Evolutionary conservation across 2,329 filamentous ascomycete species (phyloP).

Genomic region (Colletotrichum agaves): DNA sequence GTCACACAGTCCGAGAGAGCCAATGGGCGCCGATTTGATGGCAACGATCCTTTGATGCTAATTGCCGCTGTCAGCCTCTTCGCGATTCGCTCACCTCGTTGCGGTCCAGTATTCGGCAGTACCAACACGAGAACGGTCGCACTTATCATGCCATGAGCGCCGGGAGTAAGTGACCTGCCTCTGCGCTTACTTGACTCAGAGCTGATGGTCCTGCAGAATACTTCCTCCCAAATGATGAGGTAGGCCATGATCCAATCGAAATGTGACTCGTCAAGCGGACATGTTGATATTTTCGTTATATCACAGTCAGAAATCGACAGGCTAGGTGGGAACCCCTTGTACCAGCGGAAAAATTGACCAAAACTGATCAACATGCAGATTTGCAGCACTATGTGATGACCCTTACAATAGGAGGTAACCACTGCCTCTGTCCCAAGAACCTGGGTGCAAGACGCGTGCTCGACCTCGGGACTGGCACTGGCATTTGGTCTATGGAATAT

Average conservation of each 20-base stretch:
- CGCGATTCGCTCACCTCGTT: slow-evolving; percentile 21
- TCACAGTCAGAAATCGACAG: slow-evolving; percentile 45
- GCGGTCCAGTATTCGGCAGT: slow-evolving; percentile 48
- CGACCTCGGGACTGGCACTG: slow-evolving; percentile 61
- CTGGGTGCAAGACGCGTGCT: slow-evolving; percentile 46
- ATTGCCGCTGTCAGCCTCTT: not conserved
- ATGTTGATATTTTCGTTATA: too few relatives aligned
- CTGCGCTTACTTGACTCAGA: not conserved
- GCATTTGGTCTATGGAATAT: slow-evolving; percentile 57
- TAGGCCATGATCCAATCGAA: slow-evolving; percentile 33
- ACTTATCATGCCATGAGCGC: slow-evolving; percentile 48
- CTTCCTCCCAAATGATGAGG: slow-evolving; percentile 42
- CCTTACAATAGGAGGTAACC: slow-evolving; percentile 45
- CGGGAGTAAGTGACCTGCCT: slow-evolving; percentile 9
- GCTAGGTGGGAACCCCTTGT: slow-evolving; percentile 28
- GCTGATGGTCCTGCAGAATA: slow-evolving; percentile 39
- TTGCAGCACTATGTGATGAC: slow-evolving; percentile 49
- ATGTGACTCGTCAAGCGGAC: too few relatives aligned
- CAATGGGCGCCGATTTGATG: not conserved
- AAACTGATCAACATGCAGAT: slow-evolving; percentile 38
- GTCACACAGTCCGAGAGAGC: not conserved
- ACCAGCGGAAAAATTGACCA: not conserved
- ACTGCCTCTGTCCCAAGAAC: slow-evolving; percentile 42
- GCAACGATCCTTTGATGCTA: not conserved
- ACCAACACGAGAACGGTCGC: slow-evolving; percentile 51